Evolutionary conservation across 345 rosid genomes (phyloP), one percentile per base, ranked within the genome.

Genomic region (Carallia pectinifolia): DNA sequence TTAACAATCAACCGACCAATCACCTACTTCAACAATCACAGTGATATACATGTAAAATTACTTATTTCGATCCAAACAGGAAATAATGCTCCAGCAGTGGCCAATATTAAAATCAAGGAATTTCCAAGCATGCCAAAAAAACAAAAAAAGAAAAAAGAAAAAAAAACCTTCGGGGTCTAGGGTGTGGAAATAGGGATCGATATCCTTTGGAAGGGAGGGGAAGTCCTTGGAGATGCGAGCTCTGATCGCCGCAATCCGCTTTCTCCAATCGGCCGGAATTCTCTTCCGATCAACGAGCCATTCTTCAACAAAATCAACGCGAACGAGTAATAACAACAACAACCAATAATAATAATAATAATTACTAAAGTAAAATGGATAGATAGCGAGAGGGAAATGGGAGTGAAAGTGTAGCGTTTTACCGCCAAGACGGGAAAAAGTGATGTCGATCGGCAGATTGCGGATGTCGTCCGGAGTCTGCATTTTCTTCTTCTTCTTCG

Each of bases 201-300:
- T 71, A 37, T 95, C 97, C 79, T 85, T 92, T 37, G 96, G 97
- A 66, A 95, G 66, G 33, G 88, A 78, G 4, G 89, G 69, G 66
- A 95, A 89, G 64, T 95, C 97, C 81, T 88, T 95, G 0, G 79
- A 72, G 53, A 90, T 82, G 75, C 85, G 89, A 58, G 87, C 88
- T 70, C 91, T 88, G 54, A 92, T 79, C 74, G 80, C 85, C 3
- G 86, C 89, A 65, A 92, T 75, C 71, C 83, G 86, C 80, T 92
- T 92, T 73, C 98, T 77, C 96, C 96, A 94, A 87, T 90, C 97
- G 63, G 91, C 77, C 36, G 97, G 97, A 53, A 90, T 79, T 73
- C 93, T 83, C 86, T 92, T 95, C 76, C 97, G 97, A 87, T 95
- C 99, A 74, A 91, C 95, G 82, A 91, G 71, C 99, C 97, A 95